phyloP scores from a whole-genome alignment of 2,329 filamentous ascomycete species.

The Allantophomopsis cytisporea region DNA sequence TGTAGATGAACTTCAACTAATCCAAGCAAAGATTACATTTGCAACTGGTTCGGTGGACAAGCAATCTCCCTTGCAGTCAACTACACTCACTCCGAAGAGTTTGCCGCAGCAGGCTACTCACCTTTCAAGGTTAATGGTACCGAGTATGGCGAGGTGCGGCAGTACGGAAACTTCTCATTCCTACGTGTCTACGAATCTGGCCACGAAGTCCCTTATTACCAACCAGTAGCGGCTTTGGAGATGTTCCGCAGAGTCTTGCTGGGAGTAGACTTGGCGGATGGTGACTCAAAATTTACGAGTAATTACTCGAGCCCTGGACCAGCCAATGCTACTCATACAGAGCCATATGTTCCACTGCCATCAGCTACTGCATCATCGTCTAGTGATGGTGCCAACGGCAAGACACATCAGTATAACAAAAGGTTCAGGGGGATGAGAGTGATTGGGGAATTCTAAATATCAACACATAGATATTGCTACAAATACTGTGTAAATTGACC shows the following conservation, averaged over 20 bases:
- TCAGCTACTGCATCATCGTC: too few relatives aligned
- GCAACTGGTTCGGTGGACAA: slow-evolving; percentile 34
- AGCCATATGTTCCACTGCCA: slow-evolving; percentile 8
- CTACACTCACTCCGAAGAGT: slow-evolving; percentile 27
- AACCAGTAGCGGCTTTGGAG: slow-evolving; percentile 12
- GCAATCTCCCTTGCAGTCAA: slow-evolving; percentile 37
- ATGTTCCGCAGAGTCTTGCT: slow-evolving; percentile 15
- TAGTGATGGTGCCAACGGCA: too few relatives aligned
- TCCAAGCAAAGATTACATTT: slow-evolving; percentile 10
- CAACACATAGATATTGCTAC: too few relatives aligned
- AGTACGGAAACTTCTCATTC: slow-evolving; percentile 35
- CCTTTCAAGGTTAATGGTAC: slow-evolving; percentile 38
- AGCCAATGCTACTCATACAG: slow-evolving; percentile 10
- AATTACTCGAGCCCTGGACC: slow-evolving; percentile 9
- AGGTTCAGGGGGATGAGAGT: too few relatives aligned
- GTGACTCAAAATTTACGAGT: slow-evolving; percentile 12
- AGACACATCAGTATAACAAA: too few relatives aligned
- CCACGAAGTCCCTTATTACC: slow-evolving; percentile 12
- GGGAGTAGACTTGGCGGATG: slow-evolving; percentile 26
- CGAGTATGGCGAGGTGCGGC: slow-evolving; percentile 41
- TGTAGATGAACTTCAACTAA: slow-evolving; percentile 4
- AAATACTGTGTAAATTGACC: too few relatives aligned
- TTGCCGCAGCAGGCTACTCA: slow-evolving; percentile 38
- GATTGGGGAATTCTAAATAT: too few relatives aligned
- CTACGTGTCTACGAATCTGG: slow-evolving; percentile 13